phyloP scores from a whole-genome alignment of 176 grass and related monocot species.

The Cenchrus americanus region DNA sequence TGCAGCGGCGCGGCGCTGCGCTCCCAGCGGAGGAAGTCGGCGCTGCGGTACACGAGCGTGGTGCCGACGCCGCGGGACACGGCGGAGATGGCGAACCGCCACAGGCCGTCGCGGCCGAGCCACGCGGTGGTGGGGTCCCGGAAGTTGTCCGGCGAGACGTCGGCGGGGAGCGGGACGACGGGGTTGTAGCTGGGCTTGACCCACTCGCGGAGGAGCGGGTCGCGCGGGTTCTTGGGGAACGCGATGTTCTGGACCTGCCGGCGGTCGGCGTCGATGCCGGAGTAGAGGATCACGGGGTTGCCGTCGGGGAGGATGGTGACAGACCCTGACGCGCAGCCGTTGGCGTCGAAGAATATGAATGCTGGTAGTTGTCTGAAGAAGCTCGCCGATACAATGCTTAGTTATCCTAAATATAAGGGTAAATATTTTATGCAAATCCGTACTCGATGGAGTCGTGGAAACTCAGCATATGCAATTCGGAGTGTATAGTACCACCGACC shows the following conservation, averaged over 20 bases:
- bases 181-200: constrained; percentile 12
- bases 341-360: too few species aligned
- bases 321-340: constrained; percentile 56
- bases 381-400: too few species aligned
- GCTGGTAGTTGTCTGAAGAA: too few species aligned
- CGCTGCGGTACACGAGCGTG: constrained; percentile 57
- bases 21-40: constrained; percentile 67
- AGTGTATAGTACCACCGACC: too few species aligned
- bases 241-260: constrained; percentile 60
- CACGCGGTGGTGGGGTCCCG: constrained; percentile 75
- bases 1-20: constrained; percentile 47
- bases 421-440: too few species aligned
- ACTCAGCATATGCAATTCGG: too few species aligned
- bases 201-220: constrained; percentile 42
- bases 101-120: constrained; percentile 59
- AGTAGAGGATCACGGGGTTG: constrained; percentile 52
- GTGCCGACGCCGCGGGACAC: constrained; percentile 39
- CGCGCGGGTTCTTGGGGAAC: constrained; percentile 49
- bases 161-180: constrained; percentile 7
- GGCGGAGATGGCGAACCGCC: constrained; percentile 63
- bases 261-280: constrained; percentile 29
- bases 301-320: constrained; percentile 44
- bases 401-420: too few species aligned
- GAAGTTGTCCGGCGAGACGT: constrained; percentile 40
- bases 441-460: too few species aligned